phyloP scores from a whole-genome alignment of 2,329 filamentous ascomycete genomes.

The Ophiostoma himal-ulmi region DNA sequence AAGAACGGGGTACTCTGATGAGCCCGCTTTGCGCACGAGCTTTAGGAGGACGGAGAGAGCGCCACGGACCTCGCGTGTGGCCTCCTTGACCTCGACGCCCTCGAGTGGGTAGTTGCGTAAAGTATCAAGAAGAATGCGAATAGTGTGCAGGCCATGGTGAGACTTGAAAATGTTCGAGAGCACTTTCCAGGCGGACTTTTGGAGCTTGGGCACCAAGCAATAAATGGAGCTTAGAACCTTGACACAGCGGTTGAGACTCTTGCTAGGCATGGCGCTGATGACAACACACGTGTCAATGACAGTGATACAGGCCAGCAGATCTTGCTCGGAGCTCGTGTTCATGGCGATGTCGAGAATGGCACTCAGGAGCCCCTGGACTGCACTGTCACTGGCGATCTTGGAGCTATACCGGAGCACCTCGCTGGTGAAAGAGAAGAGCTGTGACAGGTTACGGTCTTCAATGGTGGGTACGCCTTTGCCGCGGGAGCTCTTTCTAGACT shows the following conservation, averaged over 20 bases:
- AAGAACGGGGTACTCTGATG: conserved; percentile 55
- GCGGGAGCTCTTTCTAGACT: conserved; percentile 31
- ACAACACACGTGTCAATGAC: conserved; percentile 67
- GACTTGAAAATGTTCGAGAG: conserved; percentile 66
- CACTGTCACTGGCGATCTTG: conserved; percentile 58
- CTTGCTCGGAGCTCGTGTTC: conserved; percentile 57
- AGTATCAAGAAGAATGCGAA: conserved; percentile 59
- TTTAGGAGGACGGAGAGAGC: conserved; percentile 59
- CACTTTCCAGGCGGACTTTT: conserved; percentile 63
- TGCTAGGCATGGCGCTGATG: conserved; percentile 61
- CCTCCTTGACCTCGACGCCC: conserved; percentile 45
- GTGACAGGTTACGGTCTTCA: conserved; percentile 57
- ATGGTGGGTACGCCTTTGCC: conserved; percentile 38
- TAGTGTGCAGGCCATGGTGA: conserved; percentile 64
- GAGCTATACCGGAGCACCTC: conserved; percentile 72
- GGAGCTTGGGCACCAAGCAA: conserved; percentile 55
- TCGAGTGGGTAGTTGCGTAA: conserved; percentile 46
- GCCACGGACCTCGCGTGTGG: conserved; percentile 54
- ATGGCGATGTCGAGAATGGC: conserved; percentile 61
- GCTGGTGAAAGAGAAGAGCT: conserved; percentile 59
- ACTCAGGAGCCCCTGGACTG: conserved; percentile 56
- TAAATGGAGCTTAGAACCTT: conserved; percentile 68
- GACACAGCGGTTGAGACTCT: conserved; percentile 59
- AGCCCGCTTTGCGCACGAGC: conserved; percentile 53
- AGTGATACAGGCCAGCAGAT: conserved; percentile 61